Evolutionary conservation across 2,329 filamentous ascomycete species (phyloP), one percentile per base, ranked within the genome.

Genomic region (Cadophora luteo-olivacea): DNA sequence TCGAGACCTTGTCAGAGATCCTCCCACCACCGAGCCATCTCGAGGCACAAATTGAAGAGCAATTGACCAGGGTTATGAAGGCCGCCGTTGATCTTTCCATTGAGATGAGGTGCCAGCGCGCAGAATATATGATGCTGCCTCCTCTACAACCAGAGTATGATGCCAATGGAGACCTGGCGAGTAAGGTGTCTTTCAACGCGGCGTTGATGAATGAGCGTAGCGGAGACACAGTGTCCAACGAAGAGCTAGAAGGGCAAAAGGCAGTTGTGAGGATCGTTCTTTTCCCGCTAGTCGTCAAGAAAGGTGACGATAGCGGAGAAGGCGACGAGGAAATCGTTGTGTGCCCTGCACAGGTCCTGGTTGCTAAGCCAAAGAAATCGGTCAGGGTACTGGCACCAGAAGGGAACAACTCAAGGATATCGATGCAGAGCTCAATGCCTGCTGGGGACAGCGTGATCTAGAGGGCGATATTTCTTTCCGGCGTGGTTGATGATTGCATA

Each of bases 111-210:
- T 97, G 92, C 19, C 96, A 99, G 80, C 90, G 93, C 69, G 94
- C 96, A 48, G 96, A 98, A 82, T 99, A 97, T 83, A 96, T 97
- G 84, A 99, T 99, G 95, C 89, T 98, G 22, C 95, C 96, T 33
- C 96, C 96, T 4, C 85, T 97, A 66, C 93, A 96, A 80, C 96
- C 96, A 25, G 94, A 97, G 80, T 98, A 97, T 80, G 94, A 98
- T 80, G 91, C 90, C 75, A 93, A 96, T 71, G 96, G 96, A 74
- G 95, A 98, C 77, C 87, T 99, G 9, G 86, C 91, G 19, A 91
- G 92, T 65, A 95, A 94, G 67, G 93, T 98, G 11, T 86, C 89
- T 69, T 99, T 99, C 87, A 97, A 97, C 77, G 92, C 95, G 0
- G 88, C 91, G 38, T 87, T 97, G 76, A 98, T 99, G 95, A 97